A percentile compares a stretch with the other conserved stretches of the same genome.
These are phyloP conservation scores for Lichenothelia convexa DNA, from an alignment of 495 filamentous ascomycete species.

Conservation along the genomic window DNA sequence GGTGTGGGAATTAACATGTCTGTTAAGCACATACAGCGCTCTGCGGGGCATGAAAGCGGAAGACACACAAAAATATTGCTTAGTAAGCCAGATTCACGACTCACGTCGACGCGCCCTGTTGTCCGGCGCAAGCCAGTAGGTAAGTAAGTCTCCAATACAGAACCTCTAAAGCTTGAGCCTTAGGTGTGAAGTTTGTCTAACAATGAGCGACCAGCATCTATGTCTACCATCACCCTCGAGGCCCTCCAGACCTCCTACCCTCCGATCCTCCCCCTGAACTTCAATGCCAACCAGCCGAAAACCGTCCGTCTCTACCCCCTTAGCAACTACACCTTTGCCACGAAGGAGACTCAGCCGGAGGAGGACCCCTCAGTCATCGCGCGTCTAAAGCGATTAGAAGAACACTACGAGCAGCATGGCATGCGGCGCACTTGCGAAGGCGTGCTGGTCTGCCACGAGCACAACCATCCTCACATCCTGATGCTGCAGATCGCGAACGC, in stretches of 20 bases:
- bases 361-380: constrained; percentile 91
- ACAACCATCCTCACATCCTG: constrained; percentile 93
- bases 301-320: constrained; percentile 89
- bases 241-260: constrained; percentile 17
- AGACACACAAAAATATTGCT: no score
- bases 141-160: no score
- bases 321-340: constrained; percentile 96
- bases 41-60: no score
- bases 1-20: no score
- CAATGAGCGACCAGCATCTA: no score
- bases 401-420: constrained; percentile 79
- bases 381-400: constrained; percentile 77
- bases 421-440: constrained; percentile 97
- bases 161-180: no score
- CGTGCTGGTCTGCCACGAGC: constrained; percentile 91
- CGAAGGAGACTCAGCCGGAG: constrained; percentile 93
- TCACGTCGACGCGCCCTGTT: no score
- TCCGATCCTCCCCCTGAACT: constrained; percentile 60
- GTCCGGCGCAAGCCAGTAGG: no score
- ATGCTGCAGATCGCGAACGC: constrained; percentile 99
- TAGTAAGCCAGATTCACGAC: no score
- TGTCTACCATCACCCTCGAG: constrained; percentile 20
- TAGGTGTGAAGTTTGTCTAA: no score
- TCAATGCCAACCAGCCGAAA: constrained; percentile 74
- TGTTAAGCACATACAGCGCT: no score